Percentiles rank a stretch among this genome's conserved stretches.
Evolutionary conservation across 257 asterid species (phyloP).

Genomic region (Osmanthus fragrans): DNA sequence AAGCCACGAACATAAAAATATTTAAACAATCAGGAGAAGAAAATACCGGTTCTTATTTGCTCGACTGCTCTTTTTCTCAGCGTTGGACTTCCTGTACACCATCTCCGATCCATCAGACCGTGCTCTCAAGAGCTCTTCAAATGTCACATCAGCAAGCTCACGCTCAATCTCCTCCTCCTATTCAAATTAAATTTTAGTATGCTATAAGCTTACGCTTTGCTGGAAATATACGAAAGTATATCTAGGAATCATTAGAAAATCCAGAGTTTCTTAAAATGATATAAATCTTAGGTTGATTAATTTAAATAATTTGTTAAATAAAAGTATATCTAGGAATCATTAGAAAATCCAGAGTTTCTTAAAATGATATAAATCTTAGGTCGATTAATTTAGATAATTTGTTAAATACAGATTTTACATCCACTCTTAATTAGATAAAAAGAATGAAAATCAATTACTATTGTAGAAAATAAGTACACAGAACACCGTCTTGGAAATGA

Average conservation of each 20-base stretch:
- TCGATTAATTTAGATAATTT: not conserved
- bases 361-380: not conserved
- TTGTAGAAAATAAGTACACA: not conserved
- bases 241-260: not conserved
- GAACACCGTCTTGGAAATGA: too few species aligned
- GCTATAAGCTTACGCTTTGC: not conserved
- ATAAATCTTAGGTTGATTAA: not conserved
- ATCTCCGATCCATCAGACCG: slow-evolving; percentile 81
- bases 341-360: not conserved
- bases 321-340: not conserved
- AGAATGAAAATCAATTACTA: not conserved
- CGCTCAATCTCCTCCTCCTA: slow-evolving; percentile 63
- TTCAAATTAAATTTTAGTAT: not conserved
- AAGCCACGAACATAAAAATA: not conserved
- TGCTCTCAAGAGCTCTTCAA: slow-evolving; percentile 87
- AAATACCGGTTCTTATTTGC: slow-evolving; percentile 82
- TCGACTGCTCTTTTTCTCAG: slow-evolving; percentile 57
- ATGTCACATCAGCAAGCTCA: slow-evolving; percentile 84
- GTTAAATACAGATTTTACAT: not conserved
- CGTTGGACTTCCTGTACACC: slow-evolving; percentile 46
- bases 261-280: not conserved
- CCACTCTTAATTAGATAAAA: not conserved
- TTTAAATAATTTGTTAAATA: not conserved
- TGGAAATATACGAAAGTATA: not conserved
- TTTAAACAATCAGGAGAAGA: not conserved